These are phyloP conservation scores for Phytophthora constricta DNA, from an alignment of 352 stramenopile species.

Conservation along the genomic window DNA sequence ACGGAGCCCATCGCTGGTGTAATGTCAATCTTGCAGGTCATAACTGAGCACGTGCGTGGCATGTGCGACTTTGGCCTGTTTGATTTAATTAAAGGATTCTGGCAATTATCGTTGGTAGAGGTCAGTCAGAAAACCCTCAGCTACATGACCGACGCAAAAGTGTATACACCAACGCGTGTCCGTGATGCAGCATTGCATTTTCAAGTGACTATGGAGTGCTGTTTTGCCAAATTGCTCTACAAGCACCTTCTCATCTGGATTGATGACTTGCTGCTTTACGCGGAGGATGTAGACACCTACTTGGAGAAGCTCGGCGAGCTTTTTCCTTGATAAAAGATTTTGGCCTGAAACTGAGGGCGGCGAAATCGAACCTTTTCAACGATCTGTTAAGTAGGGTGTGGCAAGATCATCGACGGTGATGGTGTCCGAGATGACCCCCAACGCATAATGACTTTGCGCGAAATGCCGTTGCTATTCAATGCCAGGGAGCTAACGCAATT, in stretches of 20 bases:
- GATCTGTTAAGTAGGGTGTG: constrained; percentile 30
- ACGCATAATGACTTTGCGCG: background rate
- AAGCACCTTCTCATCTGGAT: constrained; percentile 38
- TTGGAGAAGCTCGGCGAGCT: no score
- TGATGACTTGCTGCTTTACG: constrained; percentile 39
- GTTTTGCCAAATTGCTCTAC: constrained; percentile 15
- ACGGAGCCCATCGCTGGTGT: constrained; percentile 12
- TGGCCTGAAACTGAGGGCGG: constrained; percentile 28
- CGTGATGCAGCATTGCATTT: constrained; percentile 15
- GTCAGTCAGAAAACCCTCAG: constrained; percentile 15
- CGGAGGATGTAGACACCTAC: constrained; percentile 23
- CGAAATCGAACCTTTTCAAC: constrained; percentile 28
- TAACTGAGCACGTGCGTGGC: constrained; percentile 8
- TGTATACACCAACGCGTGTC: constrained; percentile 22
- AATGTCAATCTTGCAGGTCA: constrained; percentile 1
- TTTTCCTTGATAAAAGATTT: constrained; percentile 27
- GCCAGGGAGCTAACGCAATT: constrained; percentile 12
- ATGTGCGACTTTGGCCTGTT: constrained; percentile 10
- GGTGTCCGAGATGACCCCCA: constrained; percentile 7
- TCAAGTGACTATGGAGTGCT: constrained; percentile 12
- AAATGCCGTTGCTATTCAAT: constrained; percentile 4
- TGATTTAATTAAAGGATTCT: constrained; percentile 9
- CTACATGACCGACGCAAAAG: constrained; percentile 26
- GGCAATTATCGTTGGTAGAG: constrained; percentile 7
- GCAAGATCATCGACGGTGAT: constrained; percentile 15